Evolutionary conservation across 139 green algal species (phyloP).

Genomic region (Chlorella sorokiniana): DNA sequence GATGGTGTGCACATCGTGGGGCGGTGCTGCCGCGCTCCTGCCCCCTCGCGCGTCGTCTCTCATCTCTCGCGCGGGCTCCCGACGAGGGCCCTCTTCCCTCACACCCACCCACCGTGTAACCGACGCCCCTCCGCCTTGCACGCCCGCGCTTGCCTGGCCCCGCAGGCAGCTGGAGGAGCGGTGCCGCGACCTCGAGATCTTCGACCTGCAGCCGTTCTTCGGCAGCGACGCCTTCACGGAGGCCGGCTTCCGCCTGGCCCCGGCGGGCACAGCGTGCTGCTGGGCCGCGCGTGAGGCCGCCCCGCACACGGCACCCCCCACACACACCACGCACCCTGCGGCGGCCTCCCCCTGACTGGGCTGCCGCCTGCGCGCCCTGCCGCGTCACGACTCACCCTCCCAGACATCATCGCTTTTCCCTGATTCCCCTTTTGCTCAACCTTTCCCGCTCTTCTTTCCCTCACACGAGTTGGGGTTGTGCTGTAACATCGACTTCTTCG

Average conservation of each 20-base stretch:
- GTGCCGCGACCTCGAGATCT: conserved; percentile 81
- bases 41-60: no score
- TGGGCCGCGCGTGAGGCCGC: conserved; percentile 32
- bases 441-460: no score
- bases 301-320: background rate
- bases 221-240: conserved; percentile 52
- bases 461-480: no score
- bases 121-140: background rate
- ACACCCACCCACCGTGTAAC: background rate
- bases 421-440: no score
- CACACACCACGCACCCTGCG: background rate
- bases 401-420: background rate
- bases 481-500: no score
- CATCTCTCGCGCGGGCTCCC: no score
- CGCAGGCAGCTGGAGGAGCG: conserved; percentile 77
- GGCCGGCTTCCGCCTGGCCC: conserved; percentile 62
- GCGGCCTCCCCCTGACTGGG: background rate
- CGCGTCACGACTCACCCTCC: no score
- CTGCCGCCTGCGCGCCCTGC: no score
- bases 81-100: background rate
- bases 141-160: no score
- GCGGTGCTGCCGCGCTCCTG: no score
- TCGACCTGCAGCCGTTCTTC: conserved; percentile 82
- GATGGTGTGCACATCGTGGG: no score
- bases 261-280: conserved; percentile 43